Conservation (phyloP, 257 asterid genomes). For the Solanum pinnatisectum region DNA sequence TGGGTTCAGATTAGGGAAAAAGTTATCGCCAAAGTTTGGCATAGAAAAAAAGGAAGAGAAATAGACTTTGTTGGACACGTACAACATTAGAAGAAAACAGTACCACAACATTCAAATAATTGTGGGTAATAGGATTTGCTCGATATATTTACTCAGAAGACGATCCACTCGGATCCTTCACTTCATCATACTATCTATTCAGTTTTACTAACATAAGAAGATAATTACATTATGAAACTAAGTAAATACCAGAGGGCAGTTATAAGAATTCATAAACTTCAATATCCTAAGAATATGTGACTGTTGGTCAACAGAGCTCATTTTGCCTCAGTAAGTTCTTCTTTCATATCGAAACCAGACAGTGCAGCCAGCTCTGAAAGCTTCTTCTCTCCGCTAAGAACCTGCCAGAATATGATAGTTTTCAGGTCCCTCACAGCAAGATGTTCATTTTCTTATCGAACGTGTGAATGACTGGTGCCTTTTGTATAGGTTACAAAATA, state of each 20-base stretch:
- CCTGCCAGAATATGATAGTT: slow-evolving; percentile 28
- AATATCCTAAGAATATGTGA: background rate
- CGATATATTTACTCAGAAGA: background rate
- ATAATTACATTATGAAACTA: background rate
- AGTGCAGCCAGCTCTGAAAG: slow-evolving; percentile 65
- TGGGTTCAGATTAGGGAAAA: background rate
- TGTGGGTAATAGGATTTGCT: background rate
- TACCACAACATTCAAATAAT: background rate
- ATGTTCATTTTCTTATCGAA: background rate
- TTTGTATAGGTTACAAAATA: background rate
- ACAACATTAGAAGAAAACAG: background rate
- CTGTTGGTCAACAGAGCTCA: background rate
- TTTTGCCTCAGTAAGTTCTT: slow-evolving; percentile 38
- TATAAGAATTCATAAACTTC: background rate
- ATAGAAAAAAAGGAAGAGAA: background rate
- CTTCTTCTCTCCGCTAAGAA: slow-evolving; percentile 57
- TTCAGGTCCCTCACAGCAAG: background rate
- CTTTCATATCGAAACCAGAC: slow-evolving; percentile 60
- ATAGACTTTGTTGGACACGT: background rate
- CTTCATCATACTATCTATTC: background rate
- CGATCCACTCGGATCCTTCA: background rate
- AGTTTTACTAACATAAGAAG: background rate
- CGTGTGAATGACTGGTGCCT: background rate
- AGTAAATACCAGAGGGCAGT: background rate
- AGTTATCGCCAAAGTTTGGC: background rate